Conservation (phyloP, 495 filamentous ascomycete genomes). For the Podospora pseudopauciseta region DNA sequence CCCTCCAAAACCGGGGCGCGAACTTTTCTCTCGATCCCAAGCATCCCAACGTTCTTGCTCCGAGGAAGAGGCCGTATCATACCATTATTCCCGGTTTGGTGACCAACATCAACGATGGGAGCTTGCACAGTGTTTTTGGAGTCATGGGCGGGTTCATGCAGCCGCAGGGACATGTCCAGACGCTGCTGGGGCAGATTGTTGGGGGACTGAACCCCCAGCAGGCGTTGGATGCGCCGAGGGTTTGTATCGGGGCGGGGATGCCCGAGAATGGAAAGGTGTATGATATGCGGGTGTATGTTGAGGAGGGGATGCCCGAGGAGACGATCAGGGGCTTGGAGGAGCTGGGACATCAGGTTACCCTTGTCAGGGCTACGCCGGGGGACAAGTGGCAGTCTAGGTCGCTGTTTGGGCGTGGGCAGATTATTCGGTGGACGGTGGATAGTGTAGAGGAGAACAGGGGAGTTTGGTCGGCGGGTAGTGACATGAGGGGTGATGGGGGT, state of each 20-base stretch:
- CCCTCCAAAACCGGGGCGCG: constrained; percentile 88
- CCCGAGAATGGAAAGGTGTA: constrained; percentile 43
- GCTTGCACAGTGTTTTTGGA: constrained; percentile 79
- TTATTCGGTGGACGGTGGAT: constrained; percentile 68
- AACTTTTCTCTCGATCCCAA: constrained; percentile 65
- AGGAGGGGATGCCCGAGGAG: constrained; percentile 74
- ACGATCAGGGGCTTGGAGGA: constrained; percentile 60
- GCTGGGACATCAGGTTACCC: constrained; percentile 70
- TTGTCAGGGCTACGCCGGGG: constrained; percentile 41
- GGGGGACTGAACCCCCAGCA: constrained; percentile 84
- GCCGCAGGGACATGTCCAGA: constrained; percentile 95
- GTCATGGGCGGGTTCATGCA: constrained; percentile 99
- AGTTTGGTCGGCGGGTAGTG: constrained; percentile 83
- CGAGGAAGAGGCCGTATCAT: constrained; percentile 89
- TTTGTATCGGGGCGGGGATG: constrained; percentile 75
- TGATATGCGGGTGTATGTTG: constrained; percentile 60
- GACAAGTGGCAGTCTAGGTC: constrained; percentile 67
- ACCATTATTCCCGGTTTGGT: constrained; percentile 95
- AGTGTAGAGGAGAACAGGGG: constrained; percentile 57
- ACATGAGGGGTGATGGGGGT: constrained; percentile 82
- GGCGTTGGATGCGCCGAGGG: constrained; percentile 82
- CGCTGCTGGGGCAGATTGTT: constrained; percentile 82
- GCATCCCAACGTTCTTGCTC: constrained; percentile 77
- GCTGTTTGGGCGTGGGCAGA: constrained; percentile 86
- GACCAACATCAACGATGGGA: constrained; percentile 67